Evolutionary conservation across 1,139 yeast genomes (phyloP), one percentile per base, ranked within the genome.

Genomic region (Yamadazyma conglobata): DNA sequence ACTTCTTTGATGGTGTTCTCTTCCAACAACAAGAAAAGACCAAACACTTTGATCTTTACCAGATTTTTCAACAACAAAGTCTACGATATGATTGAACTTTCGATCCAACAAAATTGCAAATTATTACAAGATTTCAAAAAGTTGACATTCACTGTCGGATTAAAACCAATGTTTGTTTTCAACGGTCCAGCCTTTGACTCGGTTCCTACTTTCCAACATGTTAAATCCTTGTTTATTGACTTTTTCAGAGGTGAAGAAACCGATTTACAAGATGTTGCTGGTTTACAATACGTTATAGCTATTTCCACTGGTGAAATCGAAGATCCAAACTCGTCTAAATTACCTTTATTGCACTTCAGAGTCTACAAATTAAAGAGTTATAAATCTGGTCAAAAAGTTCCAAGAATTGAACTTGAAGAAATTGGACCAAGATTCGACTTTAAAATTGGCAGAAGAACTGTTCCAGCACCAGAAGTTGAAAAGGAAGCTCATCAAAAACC

Each of bases 371-470:
- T 93, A 47, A 85, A 82, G 54, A 79, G 97, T 3, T 82, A 60
- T 57, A 79, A 73, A 54, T 79, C 89, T 40, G 91, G 87, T 29
- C 95, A 91, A 51, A 87, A 85, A 54, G 71, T 87, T 33, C 98
- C 98, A 33, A 74, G 98, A 54, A 89, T 91, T 19, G 98, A 91
- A 60, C 66, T 91, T 31, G 94, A 84, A 39, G 99, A 91, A 60
- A 82, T 87, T 46, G 99, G 99, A 1, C 99, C 99, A 35, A 74
- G 98, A 48, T 72, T 93, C 37, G 97, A 91, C 53, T 91, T 91
- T 62, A 79, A 82, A 48, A 74, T 91, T 40, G 98, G 98, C 30
- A 77, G 99, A 63, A 74, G 82, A 48, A 81, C 80, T 46, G 64
- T 75, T n/a, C 86, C 96, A 29, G 76, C 84, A 34, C 84, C 95